phyloP scores from a whole-genome alignment of 1,284 basidiomycete genomes.

The Puccinia horiana region DNA sequence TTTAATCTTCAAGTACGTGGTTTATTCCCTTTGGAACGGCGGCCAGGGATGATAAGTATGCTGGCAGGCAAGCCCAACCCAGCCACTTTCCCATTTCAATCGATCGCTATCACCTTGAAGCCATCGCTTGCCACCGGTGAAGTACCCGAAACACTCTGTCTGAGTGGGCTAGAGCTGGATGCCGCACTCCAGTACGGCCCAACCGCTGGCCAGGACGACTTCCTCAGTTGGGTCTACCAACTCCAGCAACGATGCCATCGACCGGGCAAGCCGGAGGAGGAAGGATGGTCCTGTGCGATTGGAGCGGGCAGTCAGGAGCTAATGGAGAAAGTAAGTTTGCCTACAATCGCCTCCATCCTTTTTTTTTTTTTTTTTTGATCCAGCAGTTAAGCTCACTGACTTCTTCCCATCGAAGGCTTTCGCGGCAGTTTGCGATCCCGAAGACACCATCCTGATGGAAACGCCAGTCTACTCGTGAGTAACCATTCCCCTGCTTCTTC shows the following conservation, averaged over 20 bases:
- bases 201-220: constrained; percentile 53
- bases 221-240: constrained; percentile 54
- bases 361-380: too few species aligned
- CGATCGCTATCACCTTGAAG: constrained; percentile 64
- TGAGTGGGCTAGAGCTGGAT: constrained; percentile 55
- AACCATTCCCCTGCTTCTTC: background rate
- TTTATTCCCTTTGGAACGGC: constrained; percentile 74
- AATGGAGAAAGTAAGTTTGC: constrained; percentile 35
- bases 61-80: constrained; percentile 76
- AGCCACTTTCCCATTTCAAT: constrained; percentile 83
- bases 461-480: constrained; percentile 49
- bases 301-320: constrained; percentile 48
- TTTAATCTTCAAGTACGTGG: constrained; percentile 61
- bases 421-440: constrained; percentile 45
- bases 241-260: constrained; percentile 55
- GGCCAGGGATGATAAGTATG: constrained; percentile 79
- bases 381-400: background rate
- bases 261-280: constrained; percentile 50
- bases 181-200: constrained; percentile 57
- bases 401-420: constrained; percentile 23
- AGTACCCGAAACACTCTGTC: constrained; percentile 5
- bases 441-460: constrained; percentile 48
- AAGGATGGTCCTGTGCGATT: constrained; percentile 43
- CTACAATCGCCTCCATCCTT: background rate
- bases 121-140: background rate